Conservation (phyloP, 441 rosid species). For the Adansonia grandidieri region DNA sequence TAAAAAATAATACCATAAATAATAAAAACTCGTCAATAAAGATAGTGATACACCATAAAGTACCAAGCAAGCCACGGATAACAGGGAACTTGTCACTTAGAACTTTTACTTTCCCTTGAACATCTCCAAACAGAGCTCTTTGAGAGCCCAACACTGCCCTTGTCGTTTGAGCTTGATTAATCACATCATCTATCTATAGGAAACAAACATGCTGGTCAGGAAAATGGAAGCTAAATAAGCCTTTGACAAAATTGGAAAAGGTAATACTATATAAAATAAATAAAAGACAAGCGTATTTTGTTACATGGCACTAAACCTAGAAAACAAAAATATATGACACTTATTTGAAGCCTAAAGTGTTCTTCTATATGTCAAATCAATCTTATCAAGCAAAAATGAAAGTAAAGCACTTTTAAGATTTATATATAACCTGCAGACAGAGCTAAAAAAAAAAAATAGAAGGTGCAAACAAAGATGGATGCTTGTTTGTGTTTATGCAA, state of each 20-base stretch:
- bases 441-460: not conserved
- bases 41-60: slow-evolving; percentile 1
- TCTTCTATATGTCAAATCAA: not conserved
- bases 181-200: slow-evolving; percentile 86
- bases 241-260: not conserved
- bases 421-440: not conserved
- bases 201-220: slow-evolving; percentile 26
- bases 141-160: slow-evolving; percentile 88
- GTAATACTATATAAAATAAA: not conserved
- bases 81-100: slow-evolving; percentile 85
- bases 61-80: slow-evolving; percentile 89
- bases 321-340: not conserved
- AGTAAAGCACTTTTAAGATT: not conserved
- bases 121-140: slow-evolving; percentile 83
- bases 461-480: not conserved
- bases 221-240: slow-evolving; percentile 20
- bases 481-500: not conserved
- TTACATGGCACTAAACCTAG: not conserved
- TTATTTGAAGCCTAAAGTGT: not conserved
- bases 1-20: slow-evolving; percentile 9
- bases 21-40: not conserved
- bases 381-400: not conserved
- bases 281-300: not conserved
- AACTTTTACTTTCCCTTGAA: slow-evolving; percentile 89
- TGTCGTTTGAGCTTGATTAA: slow-evolving; percentile 88